Base-by-base conservation (phyloP, 352 stramenopile species). In the Globisporangium uncinulatum region DNA sequence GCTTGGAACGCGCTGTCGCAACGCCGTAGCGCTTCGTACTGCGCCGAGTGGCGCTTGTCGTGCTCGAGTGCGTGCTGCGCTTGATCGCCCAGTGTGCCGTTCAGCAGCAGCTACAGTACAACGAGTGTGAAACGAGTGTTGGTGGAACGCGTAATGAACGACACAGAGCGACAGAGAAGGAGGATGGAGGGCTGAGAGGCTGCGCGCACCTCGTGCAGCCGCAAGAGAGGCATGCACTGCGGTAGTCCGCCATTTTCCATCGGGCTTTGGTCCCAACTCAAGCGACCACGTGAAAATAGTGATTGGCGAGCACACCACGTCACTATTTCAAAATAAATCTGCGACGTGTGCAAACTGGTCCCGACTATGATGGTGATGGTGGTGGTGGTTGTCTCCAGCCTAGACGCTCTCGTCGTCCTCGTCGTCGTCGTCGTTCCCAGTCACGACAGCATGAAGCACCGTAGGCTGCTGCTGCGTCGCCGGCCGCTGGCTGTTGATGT, bases 181-280 rank as follows among this genome's bases (percentile, higher is more conserved):
- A 41, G 39, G 24, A 29, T 4, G 24, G 24, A 29, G 59, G 48
- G 24, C 29, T 24, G 42, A 46, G 31, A 44, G 19, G n/a, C 20
- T 20, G n/a, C 8, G 44, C 36, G 14, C 43, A 92, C 81, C 75
- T 88, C 71, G 34, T 89, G 76, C 58, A 92, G 70, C 61, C 74
- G 76, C 67, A 88, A 46, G 53, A 67, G 79, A 29, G 73, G 65
- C 31, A 82, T 37, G 56, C 79, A 92, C 61, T 87, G 75, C 8
- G 81, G 79, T 56, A 86, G 73, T 44, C 54, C 66, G 39, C 65
- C 55, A 39, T 6, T 70, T 57, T 63, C 69, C 66, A 79, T 81
- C 10, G 37, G 41, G 21, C 24, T 45, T 56, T 19, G n/a, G 15
- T 19, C 29, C 19, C 9, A 15, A 51, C 51, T 32, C 34, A 39